These are phyloP conservation scores for Penicillium cinerascens DNA, from an alignment of 495 filamentous ascomycete genomes.

Conservation along the genomic window DNA sequence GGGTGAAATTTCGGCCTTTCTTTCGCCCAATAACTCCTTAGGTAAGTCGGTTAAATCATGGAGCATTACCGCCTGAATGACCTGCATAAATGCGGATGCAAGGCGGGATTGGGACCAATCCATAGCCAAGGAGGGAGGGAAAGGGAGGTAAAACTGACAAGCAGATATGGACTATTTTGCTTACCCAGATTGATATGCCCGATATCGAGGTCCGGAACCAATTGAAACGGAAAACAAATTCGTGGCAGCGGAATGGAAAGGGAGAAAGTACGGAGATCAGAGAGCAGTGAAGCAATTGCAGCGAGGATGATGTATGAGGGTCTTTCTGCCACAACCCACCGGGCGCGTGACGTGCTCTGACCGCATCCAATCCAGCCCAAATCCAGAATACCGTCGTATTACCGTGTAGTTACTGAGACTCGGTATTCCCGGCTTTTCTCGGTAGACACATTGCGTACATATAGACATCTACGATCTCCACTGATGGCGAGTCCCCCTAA, in stretches of 20 bases:
- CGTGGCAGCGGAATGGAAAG: conserved; percentile 6
- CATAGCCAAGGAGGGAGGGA: conserved; percentile 5
- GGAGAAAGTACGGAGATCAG: conserved; percentile 2
- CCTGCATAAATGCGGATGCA: conserved; percentile 15
- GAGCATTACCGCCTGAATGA: conserved; percentile 3
- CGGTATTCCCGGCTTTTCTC: neutral
- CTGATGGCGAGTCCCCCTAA: neutral
- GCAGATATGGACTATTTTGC: conserved; percentile 14
- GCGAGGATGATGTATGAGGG: conserved; percentile 41
- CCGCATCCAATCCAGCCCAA: conserved; percentile 21
- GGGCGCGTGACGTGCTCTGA: conserved; percentile 43
- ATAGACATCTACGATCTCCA: neutral
- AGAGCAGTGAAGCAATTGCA: conserved; percentile 25
- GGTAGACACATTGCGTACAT: neutral
- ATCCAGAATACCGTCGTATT: conserved; percentile 11
- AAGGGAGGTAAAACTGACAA: conserved; percentile 18
- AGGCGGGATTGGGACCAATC: conserved; percentile 1
- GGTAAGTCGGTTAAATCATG: neutral
- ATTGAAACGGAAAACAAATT: conserved; percentile 9
- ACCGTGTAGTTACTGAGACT: conserved; percentile 23
- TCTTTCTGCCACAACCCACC: conserved; percentile 43
- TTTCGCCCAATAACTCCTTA: neutral
- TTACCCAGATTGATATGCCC: conserved; percentile 21
- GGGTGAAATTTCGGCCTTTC: conserved; percentile 11
- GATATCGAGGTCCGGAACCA: conserved; percentile 4